Percentiles rank a stretch among this genome's conserved stretches.
phyloP scores from a whole-genome alignment of 2,329 filamentous ascomycete species.

The Xylaria sp. region DNA sequence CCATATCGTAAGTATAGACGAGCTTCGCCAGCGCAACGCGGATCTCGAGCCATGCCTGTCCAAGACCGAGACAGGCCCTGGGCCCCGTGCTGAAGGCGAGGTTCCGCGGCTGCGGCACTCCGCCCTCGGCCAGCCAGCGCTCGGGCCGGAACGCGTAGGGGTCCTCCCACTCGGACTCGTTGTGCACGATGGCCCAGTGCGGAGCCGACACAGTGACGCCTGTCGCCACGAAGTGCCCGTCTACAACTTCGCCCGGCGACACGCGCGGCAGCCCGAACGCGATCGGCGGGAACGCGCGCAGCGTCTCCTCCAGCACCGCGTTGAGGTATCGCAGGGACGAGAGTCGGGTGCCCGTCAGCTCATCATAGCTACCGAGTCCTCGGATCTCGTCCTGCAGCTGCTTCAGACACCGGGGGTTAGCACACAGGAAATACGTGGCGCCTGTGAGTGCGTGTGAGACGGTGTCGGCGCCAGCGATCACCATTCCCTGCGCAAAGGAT shows the following conservation, averaged over 20 bases:
- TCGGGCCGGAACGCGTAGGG: constrained; percentile 44
- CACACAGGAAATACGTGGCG: constrained; percentile 53
- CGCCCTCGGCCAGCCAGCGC: constrained; percentile 42
- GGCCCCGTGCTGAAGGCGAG: constrained; percentile 45
- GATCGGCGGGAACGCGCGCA: constrained; percentile 43
- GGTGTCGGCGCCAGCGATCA: constrained; percentile 58
- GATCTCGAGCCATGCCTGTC: constrained; percentile 46
- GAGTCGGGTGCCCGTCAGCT: constrained; percentile 38
- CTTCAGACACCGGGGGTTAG: constrained; percentile 49
- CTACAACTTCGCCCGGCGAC: constrained; percentile 44
- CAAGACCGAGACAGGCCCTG: constrained; percentile 44
- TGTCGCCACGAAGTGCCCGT: constrained; percentile 42
- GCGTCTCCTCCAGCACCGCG: constrained; percentile 45
- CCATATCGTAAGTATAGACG: constrained; percentile 42
- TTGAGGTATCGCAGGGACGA: constrained; percentile 41
- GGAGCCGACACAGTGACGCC: constrained; percentile 41
- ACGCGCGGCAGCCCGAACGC: constrained; percentile 45
- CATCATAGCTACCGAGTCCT: constrained; percentile 45
- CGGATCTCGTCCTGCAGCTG: constrained; percentile 53
- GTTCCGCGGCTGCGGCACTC: constrained; percentile 25
- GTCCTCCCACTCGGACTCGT: constrained; percentile 41
- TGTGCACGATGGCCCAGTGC: constrained; percentile 43
- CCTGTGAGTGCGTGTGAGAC: constrained; percentile 53
- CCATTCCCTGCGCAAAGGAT: constrained; percentile 41
- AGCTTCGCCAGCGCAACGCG: constrained; percentile 46